Base-by-base conservation (phyloP, 345 rosid species). In the Sonneratia caseolaris region DNA sequence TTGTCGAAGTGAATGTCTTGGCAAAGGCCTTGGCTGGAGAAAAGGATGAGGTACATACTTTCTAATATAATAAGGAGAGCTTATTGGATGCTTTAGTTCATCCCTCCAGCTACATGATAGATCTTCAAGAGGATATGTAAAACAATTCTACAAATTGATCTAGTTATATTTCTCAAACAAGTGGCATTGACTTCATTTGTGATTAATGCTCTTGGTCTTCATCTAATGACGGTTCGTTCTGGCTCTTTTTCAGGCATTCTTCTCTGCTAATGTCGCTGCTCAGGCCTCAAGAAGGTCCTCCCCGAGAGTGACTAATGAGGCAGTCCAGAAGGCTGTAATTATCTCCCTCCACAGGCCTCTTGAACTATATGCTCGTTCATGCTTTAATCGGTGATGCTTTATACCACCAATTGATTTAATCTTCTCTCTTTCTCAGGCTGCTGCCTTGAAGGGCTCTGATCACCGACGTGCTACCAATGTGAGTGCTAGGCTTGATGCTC, bases 311-410 rank as follows among this genome's bases (percentile, higher is more conserved):
- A 93, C 76, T 78, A 93, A 93, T 66, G 90, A 89, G 86, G 84
- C 90, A 69, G 98, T 93, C 47, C 98, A 93, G 79, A 91, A 88
- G 84, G 97, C 97, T 72, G 98, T 91, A 79, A 83, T 92, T 84
- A 68, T 72, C 72, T 78, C 18, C 43, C 67, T 36, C 16, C 35
- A 27, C 32, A 27, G 55, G 5, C 64, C 62, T 74, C 42, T 53
- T 35, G 51, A 57, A 72, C 19, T 27, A 56, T 1, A 8, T 47
- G 5, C 9, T 40, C 43, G 5, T 40, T 40, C 43, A 27, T 40
- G 51, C 51, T 8, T 13, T 47, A 7, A 8, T 13, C 51, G 21
- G 24, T 64, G 7, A 27, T 27, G 38, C 32, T 27, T 13, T 37
- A 18, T 59, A 15, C 45, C 22, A 70, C 56, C 51, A 32, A 59